Base-by-base conservation (phyloP, 192 early-diverging fungal genomes). In the Spinellus fusiger region DNA sequence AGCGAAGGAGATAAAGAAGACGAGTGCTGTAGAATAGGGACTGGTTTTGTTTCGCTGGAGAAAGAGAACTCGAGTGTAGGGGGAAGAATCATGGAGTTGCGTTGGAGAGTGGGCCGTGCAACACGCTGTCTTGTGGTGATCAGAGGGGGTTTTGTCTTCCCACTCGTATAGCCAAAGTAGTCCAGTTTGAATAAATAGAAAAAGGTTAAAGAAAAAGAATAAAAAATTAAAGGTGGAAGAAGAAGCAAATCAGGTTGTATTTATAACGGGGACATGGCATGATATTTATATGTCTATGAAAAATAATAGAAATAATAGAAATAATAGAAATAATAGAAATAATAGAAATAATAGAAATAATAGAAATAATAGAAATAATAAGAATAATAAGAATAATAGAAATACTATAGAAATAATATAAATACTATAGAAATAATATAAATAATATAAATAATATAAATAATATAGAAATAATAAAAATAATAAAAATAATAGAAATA, bases 111-210 rank as follows among this genome's bases (percentile, higher is more conserved):
- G 2, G 25, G 49, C 16, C 22, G 13, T 44, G 40, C 10, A 3
- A 18, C 4, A 3, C 15, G 10, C 3, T 18, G 40, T 18, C 10
- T 12, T 44, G 40, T 44, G 15, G 3, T 37, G 5, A 13, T 5
- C 35, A 37, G 40, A 2, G 10, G 40, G 2, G 31, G 9, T 8
- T 31, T 10, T 49, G 28, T 16, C 51, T 20, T 49, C 53, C 32
- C 28, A 29, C 32, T 33, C 27, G 32, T 18, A 63, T 63, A 63
- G 34, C 48, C 52, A 54, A 63, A 63, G 38, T 65, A 57, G 20
- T 65, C 54, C 54, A 57, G 55, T 56, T 57, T 37, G 16, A 18
- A 20, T 5, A 34, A 27, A 18, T 31, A 32, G 31, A n/a, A 31
- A 15, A n/a, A 31, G 26, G 15, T 18, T 18, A 33, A 33, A 32